Evolutionary conservation across 73 alveolate genomes (phyloP).

Genomic region (Stentor roeselii): DNA sequence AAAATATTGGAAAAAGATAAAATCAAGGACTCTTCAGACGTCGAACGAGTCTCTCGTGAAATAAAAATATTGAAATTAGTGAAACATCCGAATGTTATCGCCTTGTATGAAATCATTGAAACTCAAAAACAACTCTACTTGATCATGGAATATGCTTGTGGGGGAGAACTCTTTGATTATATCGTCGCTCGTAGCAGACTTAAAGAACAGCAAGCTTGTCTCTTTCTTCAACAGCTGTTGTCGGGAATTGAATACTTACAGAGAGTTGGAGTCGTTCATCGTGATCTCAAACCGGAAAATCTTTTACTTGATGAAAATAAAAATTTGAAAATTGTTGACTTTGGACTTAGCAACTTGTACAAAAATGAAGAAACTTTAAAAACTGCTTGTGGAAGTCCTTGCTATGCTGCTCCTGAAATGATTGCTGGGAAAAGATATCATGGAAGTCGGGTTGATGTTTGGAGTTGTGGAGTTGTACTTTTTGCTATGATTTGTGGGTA

Average conservation of each 20-base stretch:
- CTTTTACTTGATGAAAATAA: constrained; percentile 40
- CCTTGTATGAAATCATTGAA: constrained; percentile 62
- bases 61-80: constrained; percentile 60
- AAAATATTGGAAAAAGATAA: constrained; percentile 72
- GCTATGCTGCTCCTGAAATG: constrained; percentile 99
- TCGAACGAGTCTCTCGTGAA: constrained; percentile 72
- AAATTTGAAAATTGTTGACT: neutral
- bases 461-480: constrained; percentile 90
- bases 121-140: constrained; percentile 53
- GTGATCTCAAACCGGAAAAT: constrained; percentile 91
- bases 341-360: neutral
- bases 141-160: constrained; percentile 78
- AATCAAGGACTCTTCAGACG: constrained; percentile 72
- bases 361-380: constrained; percentile 37
- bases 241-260: constrained; percentile 75
- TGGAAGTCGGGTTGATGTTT: constrained; percentile 71
- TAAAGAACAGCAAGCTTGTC: constrained; percentile 68
- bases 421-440: constrained; percentile 83
- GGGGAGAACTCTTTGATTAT: constrained; percentile 90
- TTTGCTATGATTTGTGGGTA: constrained; percentile 92
- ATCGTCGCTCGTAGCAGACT: constrained; percentile 72
- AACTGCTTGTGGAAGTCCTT: constrained; percentile 99
- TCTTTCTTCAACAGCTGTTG: constrained; percentile 63
- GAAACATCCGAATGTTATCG: constrained; percentile 78
- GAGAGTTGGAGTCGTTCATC: constrained; percentile 68